Conservation (phyloP, 805 yeast genomes). For the Candida peoriensis region DNA sequence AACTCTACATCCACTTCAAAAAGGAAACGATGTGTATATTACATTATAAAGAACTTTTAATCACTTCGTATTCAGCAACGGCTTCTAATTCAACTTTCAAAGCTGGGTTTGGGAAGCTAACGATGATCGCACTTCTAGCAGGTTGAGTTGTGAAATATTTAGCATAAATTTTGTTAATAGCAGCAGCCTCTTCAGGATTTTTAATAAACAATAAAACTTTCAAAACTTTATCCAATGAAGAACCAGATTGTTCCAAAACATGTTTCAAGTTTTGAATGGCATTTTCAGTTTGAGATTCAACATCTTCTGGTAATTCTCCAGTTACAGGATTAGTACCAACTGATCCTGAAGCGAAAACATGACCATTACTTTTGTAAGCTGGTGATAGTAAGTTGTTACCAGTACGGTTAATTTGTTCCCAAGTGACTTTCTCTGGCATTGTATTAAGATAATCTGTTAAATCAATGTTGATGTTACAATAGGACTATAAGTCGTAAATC, state of each 20-base stretch:
- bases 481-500: too few species aligned
- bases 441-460: too few species aligned
- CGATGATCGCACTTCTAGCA: conserved; percentile 49
- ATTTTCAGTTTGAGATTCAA: conserved; percentile 39
- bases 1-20: too few species aligned
- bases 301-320: conserved; percentile 36
- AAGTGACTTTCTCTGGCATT: conserved; percentile 27
- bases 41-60: conserved; percentile 3
- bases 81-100: conserved; percentile 49
- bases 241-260: conserved; percentile 39
- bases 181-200: conserved; percentile 36
- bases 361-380: conserved; percentile 35
- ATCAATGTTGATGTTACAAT: too few species aligned
- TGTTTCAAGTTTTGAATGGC: conserved; percentile 40
- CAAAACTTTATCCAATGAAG: conserved; percentile 40
- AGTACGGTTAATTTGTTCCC: conserved; percentile 29
- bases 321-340: conserved; percentile 37
- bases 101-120: conserved; percentile 44
- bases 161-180: conserved; percentile 41
- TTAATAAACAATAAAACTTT: conserved; percentile 47
- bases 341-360: conserved; percentile 45
- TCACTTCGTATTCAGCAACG: conserved; percentile 30
- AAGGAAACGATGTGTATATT: too few species aligned
- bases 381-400: conserved; percentile 35
- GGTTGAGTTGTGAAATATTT: conserved; percentile 44